A percentile compares a stretch with the other conserved stretches of the same genome.
These are phyloP conservation scores for Zoysia matrella DNA, from an alignment of 202 grass and related monocot species.

Conservation along the genomic window DNA sequence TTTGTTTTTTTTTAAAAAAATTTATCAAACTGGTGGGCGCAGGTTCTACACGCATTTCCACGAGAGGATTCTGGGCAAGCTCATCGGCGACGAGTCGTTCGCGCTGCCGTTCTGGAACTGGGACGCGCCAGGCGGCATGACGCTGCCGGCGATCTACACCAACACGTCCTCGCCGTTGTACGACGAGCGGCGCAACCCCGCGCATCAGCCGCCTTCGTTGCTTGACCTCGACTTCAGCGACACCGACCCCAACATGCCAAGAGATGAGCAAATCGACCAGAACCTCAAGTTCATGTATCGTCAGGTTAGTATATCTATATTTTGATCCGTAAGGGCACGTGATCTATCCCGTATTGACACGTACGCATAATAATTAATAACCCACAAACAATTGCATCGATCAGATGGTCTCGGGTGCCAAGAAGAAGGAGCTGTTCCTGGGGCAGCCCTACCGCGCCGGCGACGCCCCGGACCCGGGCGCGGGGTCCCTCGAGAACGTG, in stretches of 20 bases:
- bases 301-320: slow-evolving; percentile 37
- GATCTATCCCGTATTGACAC: too few species aligned
- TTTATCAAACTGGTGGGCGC: neutral
- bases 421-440: slow-evolving; percentile 58
- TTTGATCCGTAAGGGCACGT: too few species aligned
- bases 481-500: slow-evolving; percentile 41
- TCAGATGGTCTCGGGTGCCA: slow-evolving; percentile 55
- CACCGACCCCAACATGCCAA: slow-evolving; percentile 10
- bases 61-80: slow-evolving; percentile 78
- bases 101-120: slow-evolving; percentile 47
- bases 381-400: neutral
- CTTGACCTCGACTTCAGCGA: slow-evolving; percentile 54
- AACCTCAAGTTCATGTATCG: slow-evolving; percentile 74
- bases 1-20: too few species aligned
- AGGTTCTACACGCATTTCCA: slow-evolving; percentile 72
- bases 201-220: slow-evolving; percentile 58
- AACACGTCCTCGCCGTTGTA: slow-evolving; percentile 55
- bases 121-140: slow-evolving; percentile 76
- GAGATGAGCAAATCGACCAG: slow-evolving; percentile 44
- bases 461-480: slow-evolving; percentile 50
- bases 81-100: slow-evolving; percentile 76
- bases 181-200: slow-evolving; percentile 47
- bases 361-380: too few species aligned
- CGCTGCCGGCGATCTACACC: slow-evolving; percentile 62
- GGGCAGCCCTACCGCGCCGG: slow-evolving; percentile 61